Conservation (phyloP, 2,329 filamentous ascomycete genomes). For the Gliomastix tumulicola region DNA sequence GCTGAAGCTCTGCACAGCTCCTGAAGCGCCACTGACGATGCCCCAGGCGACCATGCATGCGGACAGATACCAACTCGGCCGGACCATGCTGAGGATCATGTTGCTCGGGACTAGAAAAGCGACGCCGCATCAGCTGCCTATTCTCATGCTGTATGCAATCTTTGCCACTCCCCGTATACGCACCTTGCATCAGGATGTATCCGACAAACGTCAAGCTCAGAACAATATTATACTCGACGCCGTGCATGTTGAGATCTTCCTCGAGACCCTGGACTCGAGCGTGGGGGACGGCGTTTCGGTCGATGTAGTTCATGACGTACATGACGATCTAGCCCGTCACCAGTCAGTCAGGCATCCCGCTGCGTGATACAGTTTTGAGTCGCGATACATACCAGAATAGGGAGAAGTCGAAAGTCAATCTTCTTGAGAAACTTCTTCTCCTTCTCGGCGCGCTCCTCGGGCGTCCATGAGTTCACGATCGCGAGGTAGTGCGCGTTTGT, state of each 20-base stretch:
- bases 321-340: neutral
- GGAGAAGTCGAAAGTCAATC: slow-evolving; percentile 53
- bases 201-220: slow-evolving; percentile 25
- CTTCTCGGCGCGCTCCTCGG: slow-evolving; percentile 34
- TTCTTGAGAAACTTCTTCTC: slow-evolving; percentile 52
- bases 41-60: slow-evolving; percentile 15
- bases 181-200: slow-evolving; percentile 24
- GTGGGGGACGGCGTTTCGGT: slow-evolving; percentile 18
- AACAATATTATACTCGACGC: slow-evolving; percentile 27
- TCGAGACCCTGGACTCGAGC: slow-evolving; percentile 35
- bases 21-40: slow-evolving; percentile 11
- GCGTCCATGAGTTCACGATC: slow-evolving; percentile 16
- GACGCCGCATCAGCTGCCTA: no score
- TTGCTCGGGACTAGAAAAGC: slow-evolving; percentile 42
- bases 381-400: slow-evolving; percentile 42
- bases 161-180: no score
- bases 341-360: neutral
- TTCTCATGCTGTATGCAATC: no score
- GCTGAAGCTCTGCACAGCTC: slow-evolving; percentile 8
- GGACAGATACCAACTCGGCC: slow-evolving; percentile 29
- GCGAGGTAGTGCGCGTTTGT: slow-evolving; percentile 11
- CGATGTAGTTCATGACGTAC: slow-evolving; percentile 41
- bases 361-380: no score
- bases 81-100: slow-evolving; percentile 33
- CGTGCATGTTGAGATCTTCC: slow-evolving; percentile 28